Evolutionary conservation across 192 early-diverging fungal genomes (phyloP), one percentile per base, ranked within the genome.

Genomic region (Entomortierella beljakovae): DNA sequence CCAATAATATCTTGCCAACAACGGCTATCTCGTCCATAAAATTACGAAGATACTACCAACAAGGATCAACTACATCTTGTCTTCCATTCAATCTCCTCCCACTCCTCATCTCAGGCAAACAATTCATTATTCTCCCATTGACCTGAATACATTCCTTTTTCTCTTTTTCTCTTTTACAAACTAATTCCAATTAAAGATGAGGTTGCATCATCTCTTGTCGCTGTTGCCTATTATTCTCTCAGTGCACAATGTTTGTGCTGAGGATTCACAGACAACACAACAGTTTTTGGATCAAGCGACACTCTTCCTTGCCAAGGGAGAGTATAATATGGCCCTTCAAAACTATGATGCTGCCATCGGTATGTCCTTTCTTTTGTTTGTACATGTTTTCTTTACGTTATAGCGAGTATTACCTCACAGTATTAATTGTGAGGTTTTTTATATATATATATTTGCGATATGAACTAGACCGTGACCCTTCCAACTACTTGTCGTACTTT

Each of bases 401-500:
- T 11, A 11, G 42, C 42, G 18, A 43, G 10, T 11, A 43, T 8
- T 8, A 8, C 42, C 8, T 43, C 42, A 56, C 22, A 22, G n/a
- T 18, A 34, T 25, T 1, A n/a, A n/a, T n/a, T n/a, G n/a, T n/a
- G n/a, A n/a, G n/a, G n/a, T n/a, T n/a, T n/a, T n/a, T n/a, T 57
- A 26, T 46, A 18, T 11, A 22, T 3, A 6, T 13, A 1, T 29
- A 25, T n/a, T 8, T 56, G 13, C n/a, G 5, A 40, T 61, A 1
- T 43, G 4, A 1, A 22, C 26, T 86, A 85, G 93, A 82, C 33
- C 73, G 80, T 38, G 95, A 99, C 63, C 92, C 94, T 11, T 80
- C 85, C 50, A 92, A 95, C 86, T 94, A 97, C 62, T 70, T 95
- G 11, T 91, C 91, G n/a, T 94, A 93, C 83, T 97, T 92, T 75